A percentile compares a stretch with the other conserved stretches of the same genome.
Evolutionary conservation across 192 early-diverging fungal species (phyloP).

Genomic region (Umbelopsis ramanniana): DNA sequence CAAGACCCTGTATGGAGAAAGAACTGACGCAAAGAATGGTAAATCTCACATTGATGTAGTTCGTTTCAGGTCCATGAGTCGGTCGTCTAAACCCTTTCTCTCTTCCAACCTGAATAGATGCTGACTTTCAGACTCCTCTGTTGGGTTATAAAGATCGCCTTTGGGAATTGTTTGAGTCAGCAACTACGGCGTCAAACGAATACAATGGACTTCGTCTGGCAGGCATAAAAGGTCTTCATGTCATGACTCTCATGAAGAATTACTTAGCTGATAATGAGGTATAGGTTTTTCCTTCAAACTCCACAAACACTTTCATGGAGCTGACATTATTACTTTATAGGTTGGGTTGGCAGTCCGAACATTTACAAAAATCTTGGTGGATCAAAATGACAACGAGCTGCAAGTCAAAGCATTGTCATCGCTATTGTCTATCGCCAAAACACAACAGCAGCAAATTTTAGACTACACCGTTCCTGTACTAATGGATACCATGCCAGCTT

Average conservation of each 20-base stretch:
- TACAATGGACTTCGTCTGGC: conserved; percentile 73
- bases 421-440: conserved; percentile 6
- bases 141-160: conserved; percentile 76
- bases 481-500: conserved; percentile 55
- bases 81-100: no score
- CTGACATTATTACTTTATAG: conserved; percentile 6
- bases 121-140: conserved; percentile 64
- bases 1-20: conserved; percentile 56
- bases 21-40: not conserved
- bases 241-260: conserved; percentile 59
- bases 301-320: not conserved
- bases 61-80: no score
- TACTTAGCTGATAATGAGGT: conserved; percentile 65
- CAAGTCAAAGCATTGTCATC: conserved; percentile 35
- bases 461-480: conserved; percentile 57
- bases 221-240: conserved; percentile 73
- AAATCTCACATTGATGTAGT: no score
- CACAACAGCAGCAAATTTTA: conserved; percentile 39
- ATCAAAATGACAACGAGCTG: conserved; percentile 55
- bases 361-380: conserved; percentile 51
- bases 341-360: conserved; percentile 55
- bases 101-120: conserved; percentile 39
- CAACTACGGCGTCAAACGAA: conserved; percentile 72
- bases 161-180: conserved; percentile 71
- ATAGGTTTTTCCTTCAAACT: not conserved